Evolutionary conservation across 169 alveolate genomes (phyloP), one percentile per base, ranked within the genome.

Genomic region (Theileria orientalis): DNA sequence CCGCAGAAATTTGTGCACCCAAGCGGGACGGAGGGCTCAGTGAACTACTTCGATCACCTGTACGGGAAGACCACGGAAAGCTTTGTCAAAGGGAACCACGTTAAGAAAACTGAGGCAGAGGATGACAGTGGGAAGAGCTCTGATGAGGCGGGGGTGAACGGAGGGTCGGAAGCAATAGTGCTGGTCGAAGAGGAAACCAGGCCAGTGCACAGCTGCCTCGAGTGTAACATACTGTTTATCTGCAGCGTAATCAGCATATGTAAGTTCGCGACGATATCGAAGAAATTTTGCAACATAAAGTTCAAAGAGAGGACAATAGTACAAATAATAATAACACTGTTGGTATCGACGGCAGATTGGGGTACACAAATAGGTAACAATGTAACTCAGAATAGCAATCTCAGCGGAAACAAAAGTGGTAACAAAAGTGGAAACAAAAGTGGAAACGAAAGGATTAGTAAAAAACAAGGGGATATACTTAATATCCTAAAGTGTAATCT

Each of bases 401-500:
- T 51, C 16, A 40, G 21, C 6, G 21, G 27, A 8, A 56, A 32
- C 16, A 32, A 56, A 27, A 44, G 47, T 5, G 19, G 21, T 32
- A 44, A 44, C 2, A 32, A 6, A 1, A 52, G 30, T n/a, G 27
- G 21, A 5, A 25, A 14, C 0, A 46, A 19, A 6, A 23, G 27
- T 8, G 37, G 23, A 3, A 37, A 59, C 33, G 19, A 42, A 2
- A 16, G 23, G 8, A n/a, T 3, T 9, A 6, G 1, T 16, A 30
- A 21, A 0, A 32, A 35, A 23, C 23, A 42, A 14, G 77, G 51
- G 25, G 67, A 75, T 16, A 46, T 32, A 16, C 35, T 46, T 3
- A 30, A 71, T 3, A 29, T 71, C 16, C 64, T 89, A 30, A 54
- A 91, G 35, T 74, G 80, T 44, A 89, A 86, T 72, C 64, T 89